Evolutionary conservation across 2,329 filamentous ascomycete genomes (phyloP).

Genomic region (Teratosphaeria gauchensis): DNA sequence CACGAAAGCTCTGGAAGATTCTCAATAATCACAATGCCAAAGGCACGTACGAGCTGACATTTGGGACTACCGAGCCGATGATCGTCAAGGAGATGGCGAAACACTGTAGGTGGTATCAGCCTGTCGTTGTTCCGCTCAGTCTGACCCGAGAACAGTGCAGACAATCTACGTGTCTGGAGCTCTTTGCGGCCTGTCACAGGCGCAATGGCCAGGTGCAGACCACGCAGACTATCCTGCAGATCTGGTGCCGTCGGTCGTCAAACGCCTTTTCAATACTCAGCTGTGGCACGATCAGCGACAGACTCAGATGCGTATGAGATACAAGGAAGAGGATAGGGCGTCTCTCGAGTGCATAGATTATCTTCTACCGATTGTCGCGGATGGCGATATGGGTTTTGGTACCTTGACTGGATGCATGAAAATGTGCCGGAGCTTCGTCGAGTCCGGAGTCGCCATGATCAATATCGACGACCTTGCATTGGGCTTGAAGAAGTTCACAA

Average conservation of each 20-base stretch:
- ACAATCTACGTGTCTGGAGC: neutral
- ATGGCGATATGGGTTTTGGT: neutral
- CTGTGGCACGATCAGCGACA: neutral
- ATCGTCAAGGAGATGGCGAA: neutral
- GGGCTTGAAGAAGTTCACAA: slow-evolving; percentile 6
- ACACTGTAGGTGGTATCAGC: neutral
- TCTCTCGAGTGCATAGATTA: neutral
- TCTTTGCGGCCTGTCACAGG: neutral
- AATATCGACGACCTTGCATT: slow-evolving; percentile 6
- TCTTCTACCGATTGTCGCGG: neutral
- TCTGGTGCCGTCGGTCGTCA: neutral
- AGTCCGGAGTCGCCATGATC: slow-evolving; percentile 7
- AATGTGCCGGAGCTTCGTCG: slow-evolving; percentile 1
- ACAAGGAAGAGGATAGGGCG: neutral
- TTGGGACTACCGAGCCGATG: neutral
- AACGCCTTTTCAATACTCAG: neutral
- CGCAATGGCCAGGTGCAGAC: neutral
- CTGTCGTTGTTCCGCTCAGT: no score
- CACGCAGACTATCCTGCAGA: neutral
- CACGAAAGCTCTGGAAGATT: no score
- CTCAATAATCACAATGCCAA: no score
- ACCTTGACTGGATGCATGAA: neutral
- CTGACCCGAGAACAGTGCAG: neutral
- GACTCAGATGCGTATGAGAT: neutral
- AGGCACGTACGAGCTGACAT: neutral